phyloP scores from a whole-genome alignment of 1,284 basidiomycete species.

The Pascua guehoae region DNA sequence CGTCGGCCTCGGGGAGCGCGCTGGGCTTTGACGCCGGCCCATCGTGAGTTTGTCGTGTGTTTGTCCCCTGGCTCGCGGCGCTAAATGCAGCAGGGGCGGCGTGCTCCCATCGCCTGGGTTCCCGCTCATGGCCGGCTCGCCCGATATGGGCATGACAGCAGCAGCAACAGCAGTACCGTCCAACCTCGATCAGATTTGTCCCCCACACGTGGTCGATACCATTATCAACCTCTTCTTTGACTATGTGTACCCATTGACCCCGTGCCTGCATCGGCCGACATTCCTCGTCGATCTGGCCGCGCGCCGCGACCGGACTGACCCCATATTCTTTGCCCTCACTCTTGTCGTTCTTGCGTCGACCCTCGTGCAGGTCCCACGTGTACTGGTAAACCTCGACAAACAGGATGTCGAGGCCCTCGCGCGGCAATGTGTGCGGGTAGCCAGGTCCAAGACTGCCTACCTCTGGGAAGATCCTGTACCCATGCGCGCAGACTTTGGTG shows the following conservation, averaged over 20 bases:
- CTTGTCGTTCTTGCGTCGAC: conserved; percentile 39
- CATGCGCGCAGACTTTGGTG: conserved; percentile 16
- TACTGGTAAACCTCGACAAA: conserved; percentile 39
- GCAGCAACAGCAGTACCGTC: conserved; percentile 21
- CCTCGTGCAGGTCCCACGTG: conserved; percentile 38
- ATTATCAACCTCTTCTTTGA: conserved; percentile 42
- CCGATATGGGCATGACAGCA: conserved; percentile 6
- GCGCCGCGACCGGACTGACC: conserved; percentile 33
- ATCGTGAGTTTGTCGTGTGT: conserved; percentile 1
- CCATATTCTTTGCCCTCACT: conserved; percentile 33
- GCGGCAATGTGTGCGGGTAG: conserved; percentile 29
- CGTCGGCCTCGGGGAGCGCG: neutral
- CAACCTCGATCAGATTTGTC: conserved; percentile 36
- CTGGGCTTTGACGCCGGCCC: neutral
- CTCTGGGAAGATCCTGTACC: conserved; percentile 33
- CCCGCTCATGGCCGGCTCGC: conserved; percentile 11
- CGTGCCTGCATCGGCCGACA: conserved; percentile 40
- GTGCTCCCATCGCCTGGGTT: conserved; percentile 4
- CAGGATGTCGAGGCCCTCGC: conserved; percentile 35
- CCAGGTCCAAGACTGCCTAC: conserved; percentile 30
- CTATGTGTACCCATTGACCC: conserved; percentile 41
- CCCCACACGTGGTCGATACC: conserved; percentile 29
- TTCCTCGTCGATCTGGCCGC: conserved; percentile 36
- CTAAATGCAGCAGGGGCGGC: neutral
- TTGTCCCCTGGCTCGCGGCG: too few species aligned